Evolutionary conservation across 805 yeast genomes (phyloP), one percentile per base, ranked within the genome.

Genomic region (Lipomyces sp.): DNA sequence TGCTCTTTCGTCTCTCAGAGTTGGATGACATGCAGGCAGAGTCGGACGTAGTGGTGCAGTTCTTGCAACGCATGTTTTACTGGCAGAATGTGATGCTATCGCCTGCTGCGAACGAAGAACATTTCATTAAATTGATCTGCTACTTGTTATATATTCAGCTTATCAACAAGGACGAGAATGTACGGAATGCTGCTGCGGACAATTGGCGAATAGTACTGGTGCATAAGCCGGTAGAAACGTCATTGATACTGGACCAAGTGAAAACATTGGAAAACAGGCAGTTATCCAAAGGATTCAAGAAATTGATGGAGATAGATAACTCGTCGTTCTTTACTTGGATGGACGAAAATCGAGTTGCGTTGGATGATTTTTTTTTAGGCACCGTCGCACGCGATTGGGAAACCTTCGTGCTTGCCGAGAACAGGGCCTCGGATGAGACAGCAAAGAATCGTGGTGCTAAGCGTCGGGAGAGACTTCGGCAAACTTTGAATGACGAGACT

Each of bases 11-110:
- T 4, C 34, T 58, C 11, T 53, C 58, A 2, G 60, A 53, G 36
- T 43, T 53, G 19, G 51, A 47, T 22, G 56, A 53, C 32, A 19
- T 53, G 11, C 43, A 53, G 13, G 49, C 58, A 3, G 52, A 53
- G 14, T 26, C 51, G 13, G 32, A 38, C 13, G 26, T 32, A 5
- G 51, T 50, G n/a, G 47, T 39, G 8, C 43, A 51, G 10, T 55
- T 59, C 28, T 45, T 59, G 8, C 49, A 51, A 14, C 37, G 52
- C 4, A 40, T 55, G 58, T 34, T 58, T 14, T 47, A 51, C 26
- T 58, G 60, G 60, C 62, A 59, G 23, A 46, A 59, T 41, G 53
- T 59, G 3, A 40, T 59, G 10, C 37, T 56, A 13, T 53, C 61
- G 13, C 61, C 60, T 4, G 51, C 57, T 5, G 23, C 44, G 21